Evolutionary conservation across 2,329 filamentous ascomycete species (phyloP).

Genomic region (Capronia epimyces): DNA sequence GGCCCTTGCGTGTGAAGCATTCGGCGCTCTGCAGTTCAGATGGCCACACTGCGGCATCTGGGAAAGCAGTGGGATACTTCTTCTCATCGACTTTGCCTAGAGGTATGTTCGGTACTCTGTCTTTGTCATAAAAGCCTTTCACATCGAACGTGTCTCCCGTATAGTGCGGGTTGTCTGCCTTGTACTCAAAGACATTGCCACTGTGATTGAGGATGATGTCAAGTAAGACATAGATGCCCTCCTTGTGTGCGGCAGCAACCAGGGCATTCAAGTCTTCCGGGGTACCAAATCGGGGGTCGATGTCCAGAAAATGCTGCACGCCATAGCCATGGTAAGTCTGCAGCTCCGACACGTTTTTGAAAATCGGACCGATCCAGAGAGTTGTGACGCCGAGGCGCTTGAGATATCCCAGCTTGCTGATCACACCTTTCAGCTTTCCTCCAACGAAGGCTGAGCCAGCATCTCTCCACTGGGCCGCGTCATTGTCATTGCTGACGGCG

Average conservation of each 20-base stretch:
- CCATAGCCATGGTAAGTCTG: conserved; percentile 16
- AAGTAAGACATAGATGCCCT: conserved; percentile 12
- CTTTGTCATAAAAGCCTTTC: conserved; percentile 11
- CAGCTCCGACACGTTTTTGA: conserved; percentile 9
- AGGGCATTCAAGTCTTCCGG: conserved; percentile 12
- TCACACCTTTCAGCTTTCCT: conserved; percentile 9
- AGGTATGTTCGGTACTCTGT: conserved; percentile 5
- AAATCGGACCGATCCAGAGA: conserved; percentile 14
- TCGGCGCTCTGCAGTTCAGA: conserved; percentile 7
- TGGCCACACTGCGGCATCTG: conserved; percentile 12
- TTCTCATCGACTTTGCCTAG: conserved; percentile 10
- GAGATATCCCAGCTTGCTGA: conserved; percentile 11
- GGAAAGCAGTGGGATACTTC: conserved; percentile 1
- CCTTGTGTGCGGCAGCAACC: conserved; percentile 8
- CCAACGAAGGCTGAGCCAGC: conserved; percentile 4
- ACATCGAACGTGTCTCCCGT: conserved; percentile 9
- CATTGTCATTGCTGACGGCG: conserved; percentile 3
- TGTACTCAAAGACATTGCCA: conserved; percentile 12
- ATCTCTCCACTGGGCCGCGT: conserved; percentile 2
- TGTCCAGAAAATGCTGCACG: conserved; percentile 13
- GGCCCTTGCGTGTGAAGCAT: conserved; percentile 14
- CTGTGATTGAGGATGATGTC: conserved; percentile 17
- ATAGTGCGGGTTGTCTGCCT: conserved; percentile 8
- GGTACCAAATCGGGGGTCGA: conserved; percentile 11
- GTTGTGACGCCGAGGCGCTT: conserved; percentile 9